Percentiles rank a stretch among this genome's conserved stretches.
These are phyloP conservation scores for Asterella californica DNA, from an alignment of 225 moss, liverwort and hornwort genomes.

Conservation along the genomic window DNA sequence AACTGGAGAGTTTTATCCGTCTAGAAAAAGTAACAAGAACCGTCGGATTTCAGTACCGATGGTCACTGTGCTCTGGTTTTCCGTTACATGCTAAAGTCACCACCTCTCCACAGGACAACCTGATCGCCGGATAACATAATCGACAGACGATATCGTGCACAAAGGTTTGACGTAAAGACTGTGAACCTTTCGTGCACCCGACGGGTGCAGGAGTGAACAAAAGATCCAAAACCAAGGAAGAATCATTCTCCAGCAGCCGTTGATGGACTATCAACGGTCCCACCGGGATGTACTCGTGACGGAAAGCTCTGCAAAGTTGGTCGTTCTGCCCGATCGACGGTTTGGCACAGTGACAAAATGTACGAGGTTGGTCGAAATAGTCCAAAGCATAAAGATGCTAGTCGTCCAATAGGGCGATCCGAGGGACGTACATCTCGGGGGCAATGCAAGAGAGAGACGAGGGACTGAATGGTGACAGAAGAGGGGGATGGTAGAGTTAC, in stretches of 20 bases:
- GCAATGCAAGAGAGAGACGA: background rate
- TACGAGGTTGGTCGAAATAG: background rate
- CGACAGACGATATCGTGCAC: background rate
- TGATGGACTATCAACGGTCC: background rate
- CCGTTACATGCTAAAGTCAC: background rate
- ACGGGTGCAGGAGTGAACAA: background rate
- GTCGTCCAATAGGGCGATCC: background rate
- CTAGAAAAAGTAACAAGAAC: background rate
- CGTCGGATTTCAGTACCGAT: background rate
- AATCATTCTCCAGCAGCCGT: background rate
- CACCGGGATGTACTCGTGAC: background rate
- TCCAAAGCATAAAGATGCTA: background rate
- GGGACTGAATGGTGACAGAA: background rate
- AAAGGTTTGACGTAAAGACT: background rate
- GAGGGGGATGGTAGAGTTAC: no score
- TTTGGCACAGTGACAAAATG: background rate
- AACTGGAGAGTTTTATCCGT: no score
- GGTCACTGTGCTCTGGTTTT: no score
- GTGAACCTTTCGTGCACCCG: background rate
- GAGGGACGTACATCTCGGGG: background rate
- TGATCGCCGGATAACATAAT: background rate
- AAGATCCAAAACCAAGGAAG: background rate
- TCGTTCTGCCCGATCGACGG: background rate
- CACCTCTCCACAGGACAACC: background rate
- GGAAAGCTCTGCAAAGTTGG: background rate